Evolutionary conservation across 805 yeast genomes (phyloP).

Genomic region (Starmerella roubikii): DNA sequence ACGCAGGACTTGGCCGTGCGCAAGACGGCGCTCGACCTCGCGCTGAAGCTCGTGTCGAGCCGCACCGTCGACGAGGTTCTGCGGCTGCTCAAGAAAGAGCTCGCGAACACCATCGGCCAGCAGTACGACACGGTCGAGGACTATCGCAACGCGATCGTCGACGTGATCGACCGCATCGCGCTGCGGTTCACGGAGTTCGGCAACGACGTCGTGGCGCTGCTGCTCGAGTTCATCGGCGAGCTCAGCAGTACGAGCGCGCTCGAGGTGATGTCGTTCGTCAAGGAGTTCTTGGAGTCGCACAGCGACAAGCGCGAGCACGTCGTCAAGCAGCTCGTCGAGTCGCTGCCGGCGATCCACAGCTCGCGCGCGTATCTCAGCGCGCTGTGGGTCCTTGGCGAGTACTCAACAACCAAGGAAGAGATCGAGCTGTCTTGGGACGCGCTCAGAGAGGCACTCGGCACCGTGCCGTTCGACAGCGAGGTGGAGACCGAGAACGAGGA

Average conservation of each 20-base stretch:
- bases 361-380: constrained; percentile 90
- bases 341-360: constrained; percentile 57
- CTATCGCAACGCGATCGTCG: constrained; percentile 77
- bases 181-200: constrained; percentile 83
- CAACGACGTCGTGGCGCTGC: constrained; percentile 72
- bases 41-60: constrained; percentile 65
- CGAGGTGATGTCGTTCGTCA: constrained; percentile 81
- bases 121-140: constrained; percentile 64
- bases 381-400: constrained; percentile 94
- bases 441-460: constrained; percentile 72
- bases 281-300: constrained; percentile 86
- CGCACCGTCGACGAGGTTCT: constrained; percentile 92
- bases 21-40: constrained; percentile 68
- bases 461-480: constrained; percentile 57
- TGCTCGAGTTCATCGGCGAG: constrained; percentile 72
- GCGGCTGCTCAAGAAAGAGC: constrained; percentile 80
- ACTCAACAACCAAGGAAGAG: constrained; percentile 53
- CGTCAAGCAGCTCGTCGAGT: constrained; percentile 43
- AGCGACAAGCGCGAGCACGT: constrained; percentile 62
- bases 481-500: constrained; percentile 21
- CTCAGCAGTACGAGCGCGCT: constrained; percentile 73
- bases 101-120: constrained; percentile 53
- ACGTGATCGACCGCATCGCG: constrained; percentile 81
- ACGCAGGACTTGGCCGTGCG: constrained; percentile 87
- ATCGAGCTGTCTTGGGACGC: constrained; percentile 79